phyloP scores from a whole-genome alignment of 2,329 filamentous ascomycete genomes.

The Lithohypha guttulata region DNA sequence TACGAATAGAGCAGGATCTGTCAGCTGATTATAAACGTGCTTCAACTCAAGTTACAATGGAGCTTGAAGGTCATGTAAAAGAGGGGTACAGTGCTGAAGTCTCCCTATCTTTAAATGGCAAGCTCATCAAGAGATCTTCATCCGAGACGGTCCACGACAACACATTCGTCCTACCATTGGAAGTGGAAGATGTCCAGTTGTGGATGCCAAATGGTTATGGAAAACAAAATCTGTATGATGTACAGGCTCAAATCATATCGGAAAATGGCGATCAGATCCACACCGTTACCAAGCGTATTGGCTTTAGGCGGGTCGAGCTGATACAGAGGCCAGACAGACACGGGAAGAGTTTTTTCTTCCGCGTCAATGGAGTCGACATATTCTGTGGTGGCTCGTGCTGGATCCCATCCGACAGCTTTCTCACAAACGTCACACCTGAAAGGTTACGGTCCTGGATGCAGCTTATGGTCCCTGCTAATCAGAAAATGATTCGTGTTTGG shows the following conservation, averaged over 20 bases:
- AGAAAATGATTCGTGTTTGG: conserved; percentile 57
- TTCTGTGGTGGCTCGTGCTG: conserved; percentile 59
- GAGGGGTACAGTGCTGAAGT: conserved; percentile 23
- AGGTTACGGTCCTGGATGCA: conserved; percentile 50
- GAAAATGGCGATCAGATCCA: conserved; percentile 29
- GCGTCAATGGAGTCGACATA: conserved; percentile 54
- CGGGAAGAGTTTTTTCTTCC: conserved; percentile 54
- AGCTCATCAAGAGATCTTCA: conserved; percentile 27
- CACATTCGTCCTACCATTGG: not conserved
- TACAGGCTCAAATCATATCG: conserved; percentile 35
- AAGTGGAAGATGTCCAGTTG: conserved; percentile 37
- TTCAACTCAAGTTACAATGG: conserved; percentile 28
- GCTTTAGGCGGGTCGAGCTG: conserved; percentile 42
- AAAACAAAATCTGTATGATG: conserved; percentile 44
- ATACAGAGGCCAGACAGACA: conserved; percentile 35
- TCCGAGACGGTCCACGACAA: not conserved
- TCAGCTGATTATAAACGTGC: conserved; percentile 29
- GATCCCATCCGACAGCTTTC: conserved; percentile 55
- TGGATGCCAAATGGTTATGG: conserved; percentile 53
- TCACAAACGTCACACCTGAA: conserved; percentile 42
- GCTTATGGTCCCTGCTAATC: conserved; percentile 49
- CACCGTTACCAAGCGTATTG: conserved; percentile 37
- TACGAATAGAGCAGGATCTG: conserved; percentile 37
- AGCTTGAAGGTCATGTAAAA: conserved; percentile 23
- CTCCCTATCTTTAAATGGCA: conserved; percentile 22